phyloP scores from a whole-genome alignment of 140 eudicot species.

The Ambrosia hybrid region DNA sequence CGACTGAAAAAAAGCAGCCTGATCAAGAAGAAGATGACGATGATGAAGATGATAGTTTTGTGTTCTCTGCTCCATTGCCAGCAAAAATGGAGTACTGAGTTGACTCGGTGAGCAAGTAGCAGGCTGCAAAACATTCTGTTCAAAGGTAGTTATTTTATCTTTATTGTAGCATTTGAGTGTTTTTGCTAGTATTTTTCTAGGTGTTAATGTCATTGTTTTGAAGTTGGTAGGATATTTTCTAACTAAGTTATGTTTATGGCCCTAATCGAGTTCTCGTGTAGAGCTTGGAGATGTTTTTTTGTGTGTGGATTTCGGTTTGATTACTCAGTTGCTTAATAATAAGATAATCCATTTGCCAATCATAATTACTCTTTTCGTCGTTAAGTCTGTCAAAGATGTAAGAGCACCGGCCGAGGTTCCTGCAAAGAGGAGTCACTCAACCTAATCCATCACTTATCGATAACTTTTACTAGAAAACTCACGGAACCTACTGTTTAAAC shows the following conservation, averaged over 20 bases:
- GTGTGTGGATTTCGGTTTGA: constrained; percentile 19
- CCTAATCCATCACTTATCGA: no score
- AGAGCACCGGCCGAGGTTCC: background rate
- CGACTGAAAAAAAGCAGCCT: constrained; percentile 25
- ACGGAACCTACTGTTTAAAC: no score
- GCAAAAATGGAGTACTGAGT: constrained; percentile 68
- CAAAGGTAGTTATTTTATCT: constrained; percentile 17
- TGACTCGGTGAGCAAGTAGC: constrained; percentile 41
- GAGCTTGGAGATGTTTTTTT: constrained; percentile 18
- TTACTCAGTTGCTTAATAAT: background rate
- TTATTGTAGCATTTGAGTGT: constrained; percentile 18
- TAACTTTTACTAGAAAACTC: no score
- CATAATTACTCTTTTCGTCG: background rate
- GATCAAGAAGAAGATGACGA: constrained; percentile 34
- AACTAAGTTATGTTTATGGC: constrained; percentile 2
- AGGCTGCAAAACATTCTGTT: background rate
- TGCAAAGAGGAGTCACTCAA: no score
- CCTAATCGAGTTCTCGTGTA: constrained; percentile 9
- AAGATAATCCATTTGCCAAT: background rate
- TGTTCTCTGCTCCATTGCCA: constrained; percentile 68
- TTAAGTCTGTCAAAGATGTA: background rate
- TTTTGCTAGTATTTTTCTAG: constrained; percentile 23
- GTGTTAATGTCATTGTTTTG: constrained; percentile 26
- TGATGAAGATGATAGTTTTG: constrained; percentile 39
- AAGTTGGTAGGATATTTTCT: constrained; percentile 24